A percentile compares a stretch with the other conserved stretches of the same genome.
Conservation (phyloP, 2,329 filamentous ascomycete genomes). For the Botryotinia narcissicola region DNA sequence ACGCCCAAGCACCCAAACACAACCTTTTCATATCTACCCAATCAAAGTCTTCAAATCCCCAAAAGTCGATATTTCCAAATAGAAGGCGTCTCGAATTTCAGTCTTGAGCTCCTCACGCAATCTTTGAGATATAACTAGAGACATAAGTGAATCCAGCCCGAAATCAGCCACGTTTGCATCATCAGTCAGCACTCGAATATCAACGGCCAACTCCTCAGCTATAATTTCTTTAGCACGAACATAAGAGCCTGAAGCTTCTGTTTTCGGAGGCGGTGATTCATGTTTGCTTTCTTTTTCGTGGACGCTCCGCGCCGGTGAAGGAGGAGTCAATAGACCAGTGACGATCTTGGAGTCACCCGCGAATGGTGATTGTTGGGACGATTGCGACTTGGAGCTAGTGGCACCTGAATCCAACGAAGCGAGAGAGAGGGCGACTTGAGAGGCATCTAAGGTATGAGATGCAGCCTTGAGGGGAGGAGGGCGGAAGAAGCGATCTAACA, state of each 20-base stretch:
- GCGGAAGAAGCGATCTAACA: neutral
- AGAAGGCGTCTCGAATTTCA: slow-evolving; percentile 42
- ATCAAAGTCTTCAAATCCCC: neutral
- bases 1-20: neutral
- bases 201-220: slow-evolving; percentile 44
- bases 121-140: slow-evolving; percentile 41
- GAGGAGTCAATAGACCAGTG: neutral
- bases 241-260: neutral
- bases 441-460: neutral
- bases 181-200: slow-evolving; percentile 47
- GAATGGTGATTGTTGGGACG: neutral
- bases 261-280: neutral
- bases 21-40: neutral
- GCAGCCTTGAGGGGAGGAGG: neutral
- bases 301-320: neutral
- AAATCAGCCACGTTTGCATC: slow-evolving; percentile 44
- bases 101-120: slow-evolving; percentile 55
- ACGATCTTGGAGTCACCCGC: neutral
- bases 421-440: neutral
- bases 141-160: neutral
- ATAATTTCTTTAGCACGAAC: neutral
- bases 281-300: neutral
- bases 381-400: neutral
- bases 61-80: neutral
- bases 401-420: neutral